Evolutionary conservation across 2,329 filamentous ascomycete genomes (phyloP), one percentile per base, ranked within the genome.

Genomic region (Paracamarosporium sp.): DNA sequence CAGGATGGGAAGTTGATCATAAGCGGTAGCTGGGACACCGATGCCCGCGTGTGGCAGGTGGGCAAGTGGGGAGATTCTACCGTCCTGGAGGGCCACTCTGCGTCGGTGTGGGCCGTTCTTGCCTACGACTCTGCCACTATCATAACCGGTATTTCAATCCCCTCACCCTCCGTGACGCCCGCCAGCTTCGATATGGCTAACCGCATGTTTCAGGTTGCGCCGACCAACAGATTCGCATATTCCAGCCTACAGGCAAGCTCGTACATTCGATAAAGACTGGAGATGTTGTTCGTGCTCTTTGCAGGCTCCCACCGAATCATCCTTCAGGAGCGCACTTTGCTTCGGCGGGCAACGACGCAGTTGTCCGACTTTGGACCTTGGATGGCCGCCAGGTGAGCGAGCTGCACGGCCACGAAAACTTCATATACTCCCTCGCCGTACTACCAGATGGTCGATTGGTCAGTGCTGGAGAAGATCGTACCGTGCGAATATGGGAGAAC

Each of bases 391-490:
- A 91, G 57, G 82, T 97, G 11, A 89, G 85, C 9, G 88, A 93
- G 74, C 82, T 99, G 3, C 86, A 89, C 58, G 95, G 94, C 0
- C 96, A 99, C 69, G 93, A 96, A 56, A 96, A 90, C 72, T 99
- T 97, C 74, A 95, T 99, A 56, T 99, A 99, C 77, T 90, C 91
- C 6, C 80, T 99, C 13, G 84, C 90, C 1, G 84, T 86, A 22
- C 80, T 96, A 9, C 91, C 94, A 0, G 88, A 90, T 0, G 94
- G 94, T 5, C 93, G 97, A 72, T 82, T 99, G 28, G 90, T 96
- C 47, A 98, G 94, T 75, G 88, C 92, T 1, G 93, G 93, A 17
- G 95, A 99, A 77, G 95, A 99, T 77, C 87, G 95, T n/a, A 97
- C 95, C 0, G 87, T 96, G 31, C 86, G 92, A 51, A 82, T 99